Evolutionary conservation across 768 basidiomycete genomes (phyloP), one percentile per base, ranked within the genome.

Genomic region (Tephrocybe sp.): DNA sequence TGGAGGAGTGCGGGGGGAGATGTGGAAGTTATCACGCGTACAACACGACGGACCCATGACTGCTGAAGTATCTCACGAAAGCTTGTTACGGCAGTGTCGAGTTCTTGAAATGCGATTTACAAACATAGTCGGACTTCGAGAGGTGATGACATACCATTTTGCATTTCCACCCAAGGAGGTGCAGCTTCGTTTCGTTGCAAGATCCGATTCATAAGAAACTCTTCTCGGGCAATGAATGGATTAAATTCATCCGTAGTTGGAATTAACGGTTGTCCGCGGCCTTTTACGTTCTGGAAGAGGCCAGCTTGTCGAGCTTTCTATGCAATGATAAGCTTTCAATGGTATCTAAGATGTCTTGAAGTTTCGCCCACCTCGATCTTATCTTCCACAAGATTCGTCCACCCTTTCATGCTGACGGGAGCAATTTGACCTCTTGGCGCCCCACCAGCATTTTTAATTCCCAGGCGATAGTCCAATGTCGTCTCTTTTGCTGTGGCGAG

Each of bases 141-240:
- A 6, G 37, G 13, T 36, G 18, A 29, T 24, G 6, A 63, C 78
- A 39, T 53, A 82, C 85, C 86, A 48, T 73, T 70, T 64, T 91
- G 91, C 27, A 90, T 59, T 66, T 93, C 90, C 1, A 93, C 83
- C 91, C 91, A 94, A 3, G 88, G 86, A 24, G 91, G 91, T 3
- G 82, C 79, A 5, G 86, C 87, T n/a, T 87, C 89, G 55, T 91
- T 86, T 42, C 82, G 74, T 60, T 89, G 84, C 6, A 93, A 78
- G 50, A 91, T 90, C 11, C 91, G 80, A 57, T 92, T 94, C 84
- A 93, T 83, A 41, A 93, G 69, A 57, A 85, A 88, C 61, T 92
- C 90, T 56, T 88, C 87, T 7, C 86, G 74, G 6, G 77, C 78
- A 51, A 94, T 84, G 65, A 78, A 78, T 0, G 78, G 76, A 52